A percentile compares a stretch with the other conserved stretches of the same genome.
These are phyloP conservation scores for Potentilla sterilis DNA, from an alignment of 306 rosid species.

Conservation along the genomic window DNA sequence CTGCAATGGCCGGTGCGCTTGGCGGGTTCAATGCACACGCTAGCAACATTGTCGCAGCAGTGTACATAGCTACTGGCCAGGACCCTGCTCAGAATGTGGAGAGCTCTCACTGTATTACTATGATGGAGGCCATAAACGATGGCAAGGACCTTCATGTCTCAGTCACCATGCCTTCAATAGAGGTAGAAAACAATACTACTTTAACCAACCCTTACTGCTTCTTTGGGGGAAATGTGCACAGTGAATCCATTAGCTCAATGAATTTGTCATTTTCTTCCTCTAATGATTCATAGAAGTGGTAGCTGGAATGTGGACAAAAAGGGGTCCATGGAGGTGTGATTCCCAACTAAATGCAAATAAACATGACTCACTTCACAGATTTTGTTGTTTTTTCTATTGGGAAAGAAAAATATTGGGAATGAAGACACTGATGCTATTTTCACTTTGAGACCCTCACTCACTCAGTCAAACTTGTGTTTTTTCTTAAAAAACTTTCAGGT, in stretches of 20 bases:
- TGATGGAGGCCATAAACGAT: conserved; percentile 27
- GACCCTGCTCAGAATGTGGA: conserved; percentile 39
- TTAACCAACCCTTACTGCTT: neutral
- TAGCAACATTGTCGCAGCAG: conserved; percentile 30
- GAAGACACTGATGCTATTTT: neutral
- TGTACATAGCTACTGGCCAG: conserved; percentile 36
- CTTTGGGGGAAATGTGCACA: neutral
- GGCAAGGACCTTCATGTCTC: conserved; percentile 26
- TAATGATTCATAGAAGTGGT: neutral
- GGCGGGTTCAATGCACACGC: conserved; percentile 35
- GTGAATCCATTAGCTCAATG: neutral
- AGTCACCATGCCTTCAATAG: conserved; percentile 35
- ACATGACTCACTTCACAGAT: neutral
- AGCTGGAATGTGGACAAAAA: conserved; percentile 1
- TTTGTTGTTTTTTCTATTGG: conserved; percentile 8
- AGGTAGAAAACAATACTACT: conserved; percentile 16
- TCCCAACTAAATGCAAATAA: neutral
- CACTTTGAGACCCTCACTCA: neutral
- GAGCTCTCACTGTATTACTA: conserved; percentile 33
- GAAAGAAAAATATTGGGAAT: conserved; percentile 3
- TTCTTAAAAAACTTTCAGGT: conserved; percentile 17
- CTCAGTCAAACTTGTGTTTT: neutral
- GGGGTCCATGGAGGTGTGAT: neutral
- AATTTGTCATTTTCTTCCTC: neutral
- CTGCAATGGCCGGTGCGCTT: conserved; percentile 31